Evolutionary conservation across 345 rosid species (phyloP), one percentile per base, ranked within the genome.

Genomic region (Angophora floribunda): DNA sequence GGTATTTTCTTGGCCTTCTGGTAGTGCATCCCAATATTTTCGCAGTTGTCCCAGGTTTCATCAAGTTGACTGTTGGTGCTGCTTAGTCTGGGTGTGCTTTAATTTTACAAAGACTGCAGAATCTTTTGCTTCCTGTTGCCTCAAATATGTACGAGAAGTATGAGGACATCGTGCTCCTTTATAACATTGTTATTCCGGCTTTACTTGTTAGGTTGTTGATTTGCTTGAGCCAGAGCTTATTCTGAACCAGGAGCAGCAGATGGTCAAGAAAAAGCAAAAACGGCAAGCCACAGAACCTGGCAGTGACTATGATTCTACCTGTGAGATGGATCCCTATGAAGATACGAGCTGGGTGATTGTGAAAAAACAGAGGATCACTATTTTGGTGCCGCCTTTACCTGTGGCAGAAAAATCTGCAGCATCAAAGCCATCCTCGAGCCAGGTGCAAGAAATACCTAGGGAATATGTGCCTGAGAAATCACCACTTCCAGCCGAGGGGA

Each of bases 361-460:
- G 32, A 89, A 89, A 63, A 89, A 89, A 86, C 90, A 89, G 88
- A 89, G 61, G 61, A 79, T 89, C 84, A 89, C 90, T 36, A 89
- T 89, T 45, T 84, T 89, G 41, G 53, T 89, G 79, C 90, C 90
- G 2, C 86, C 90, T 12, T 88, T 59, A 21, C 57, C 90, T 21
- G 80, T 86, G 52, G 70, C 59, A 22, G 90, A 89, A 86, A 61
- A 51, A 78, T 19, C 80, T 53, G 44, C 24, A 17, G 86, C 85
- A 24, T 85, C 87, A 51, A 57, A 32, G 22, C 57, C 57, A n/a
- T 52, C 65, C 65, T 85, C 63, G n/a, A 85, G 26, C 24, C 17
- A 85, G 61, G 47, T 85, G 13, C 63, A 51, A 4, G 63, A 51
- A 15, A 65, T 30, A 13, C 53, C 22, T 1, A 65, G 55, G 88